These are phyloP conservation scores for Podaxis carcinomalis DNA, from an alignment of 768 basidiomycete species.

Conservation along the genomic window DNA sequence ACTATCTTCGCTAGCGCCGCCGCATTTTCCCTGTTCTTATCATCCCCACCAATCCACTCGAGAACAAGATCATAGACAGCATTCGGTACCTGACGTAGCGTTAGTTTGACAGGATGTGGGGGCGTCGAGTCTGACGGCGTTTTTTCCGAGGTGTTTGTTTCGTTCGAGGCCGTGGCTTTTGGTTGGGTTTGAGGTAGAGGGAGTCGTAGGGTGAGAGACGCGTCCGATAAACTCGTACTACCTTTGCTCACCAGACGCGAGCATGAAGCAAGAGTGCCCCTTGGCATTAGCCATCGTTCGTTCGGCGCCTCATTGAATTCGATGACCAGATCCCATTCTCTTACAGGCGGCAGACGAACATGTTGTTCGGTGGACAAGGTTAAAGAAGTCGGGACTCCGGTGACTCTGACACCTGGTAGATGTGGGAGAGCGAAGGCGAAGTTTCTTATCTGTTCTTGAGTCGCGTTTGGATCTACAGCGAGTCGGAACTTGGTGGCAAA, in stretches of 20 bases:
- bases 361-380: constrained; percentile 5
- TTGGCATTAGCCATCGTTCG: constrained; percentile 69
- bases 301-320: constrained; percentile 61
- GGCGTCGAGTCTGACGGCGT: constrained; percentile 5
- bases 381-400: constrained; percentile 8
- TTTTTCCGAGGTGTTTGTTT: constrained; percentile 8
- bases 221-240: neutral
- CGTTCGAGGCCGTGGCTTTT: neutral
- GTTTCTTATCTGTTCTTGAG: constrained; percentile 12
- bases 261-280: constrained; percentile 28
- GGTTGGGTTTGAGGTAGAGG: constrained; percentile 32
- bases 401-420: constrained; percentile 5
- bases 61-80: constrained; percentile 55
- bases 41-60: constrained; percentile 58
- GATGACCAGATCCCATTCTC: constrained; percentile 69
- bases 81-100: constrained; percentile 39
- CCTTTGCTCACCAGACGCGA: constrained; percentile 5
- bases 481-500: constrained; percentile 11
- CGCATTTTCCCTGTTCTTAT: constrained; percentile 47
- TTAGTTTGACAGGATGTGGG: constrained; percentile 15
- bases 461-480: constrained; percentile 5
- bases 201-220: constrained; percentile 23
- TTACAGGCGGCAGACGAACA: constrained; percentile 27
- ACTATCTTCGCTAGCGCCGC: constrained; percentile 43
- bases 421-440: constrained; percentile 8